phyloP scores from a whole-genome alignment of 805 yeast genomes.

The Candida peoriensis region DNA sequence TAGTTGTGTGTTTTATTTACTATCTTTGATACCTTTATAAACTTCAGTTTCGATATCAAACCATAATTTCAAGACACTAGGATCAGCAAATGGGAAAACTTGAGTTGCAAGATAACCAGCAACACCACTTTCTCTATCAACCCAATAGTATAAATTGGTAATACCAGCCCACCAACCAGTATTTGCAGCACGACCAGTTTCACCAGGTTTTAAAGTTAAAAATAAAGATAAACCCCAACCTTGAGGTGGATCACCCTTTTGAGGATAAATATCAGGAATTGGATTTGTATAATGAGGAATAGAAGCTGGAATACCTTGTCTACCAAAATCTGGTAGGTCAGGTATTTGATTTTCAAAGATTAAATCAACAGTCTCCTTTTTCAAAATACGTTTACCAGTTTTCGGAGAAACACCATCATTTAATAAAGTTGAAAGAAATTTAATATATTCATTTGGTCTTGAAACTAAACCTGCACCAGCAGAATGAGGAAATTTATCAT shows the following conservation, averaged over 20 bases:
- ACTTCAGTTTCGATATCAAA: constrained; percentile 16
- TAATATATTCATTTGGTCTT: constrained; percentile 35
- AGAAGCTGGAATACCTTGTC: constrained; percentile 11
- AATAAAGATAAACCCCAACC: constrained; percentile 30
- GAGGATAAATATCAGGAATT: constrained; percentile 21
- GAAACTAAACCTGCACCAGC: constrained; percentile 43
- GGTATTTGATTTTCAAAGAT: constrained; percentile 28
- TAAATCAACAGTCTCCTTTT: constrained; percentile 27
- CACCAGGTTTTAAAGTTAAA: constrained; percentile 21
- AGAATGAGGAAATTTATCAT: constrained; percentile 20
- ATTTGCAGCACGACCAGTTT: constrained; percentile 33
- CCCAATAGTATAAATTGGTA: constrained; percentile 36
- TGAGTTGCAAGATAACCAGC: constrained; percentile 37
- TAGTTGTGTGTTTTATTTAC: too few species aligned
- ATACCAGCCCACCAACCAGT: constrained; percentile 38
- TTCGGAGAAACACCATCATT: constrained; percentile 36
- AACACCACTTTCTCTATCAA: constrained; percentile 33
- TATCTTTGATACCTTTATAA: constrained; percentile 12
- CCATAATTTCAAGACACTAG: constrained; percentile 16
- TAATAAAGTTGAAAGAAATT: constrained; percentile 33
- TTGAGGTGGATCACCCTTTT: constrained; percentile 21
- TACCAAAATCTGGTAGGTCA: constrained; percentile 18
- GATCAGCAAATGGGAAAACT: constrained; percentile 31
- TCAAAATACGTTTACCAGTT: constrained; percentile 29
- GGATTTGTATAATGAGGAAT: constrained; percentile 12